Percentiles rank a stretch among this genome's conserved stretches.
Evolutionary conservation across 495 filamentous ascomycete genomes (phyloP).

Genomic region (Aspergillus heteromorphus): DNA sequence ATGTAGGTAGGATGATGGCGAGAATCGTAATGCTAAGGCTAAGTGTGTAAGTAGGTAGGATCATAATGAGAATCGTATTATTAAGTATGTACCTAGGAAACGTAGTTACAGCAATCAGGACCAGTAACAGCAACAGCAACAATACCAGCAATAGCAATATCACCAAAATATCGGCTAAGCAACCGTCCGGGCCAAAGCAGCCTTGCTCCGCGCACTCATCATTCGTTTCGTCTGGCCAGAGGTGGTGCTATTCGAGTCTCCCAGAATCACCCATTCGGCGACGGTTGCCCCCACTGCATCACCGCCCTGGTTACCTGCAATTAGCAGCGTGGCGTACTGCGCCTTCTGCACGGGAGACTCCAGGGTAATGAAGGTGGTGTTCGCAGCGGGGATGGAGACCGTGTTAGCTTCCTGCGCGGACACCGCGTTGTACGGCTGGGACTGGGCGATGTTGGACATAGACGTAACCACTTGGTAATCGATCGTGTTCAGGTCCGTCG

Average conservation of each 20-base stretch:
- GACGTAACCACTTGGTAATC: constrained; percentile 16
- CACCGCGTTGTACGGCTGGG: constrained; percentile 30
- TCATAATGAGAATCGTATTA: too few species aligned
- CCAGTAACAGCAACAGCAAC: too few species aligned
- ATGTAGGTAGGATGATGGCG: too few species aligned
- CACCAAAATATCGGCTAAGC: neutral
- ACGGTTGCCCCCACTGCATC: constrained; percentile 57
- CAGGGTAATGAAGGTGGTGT: constrained; percentile 45
- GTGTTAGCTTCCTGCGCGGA: constrained; percentile 20
- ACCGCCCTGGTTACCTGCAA: constrained; percentile 43
- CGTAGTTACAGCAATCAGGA: too few species aligned
- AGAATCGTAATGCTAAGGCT: too few species aligned
- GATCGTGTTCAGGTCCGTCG: neutral
- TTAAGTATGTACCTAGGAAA: too few species aligned
- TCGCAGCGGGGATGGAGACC: constrained; percentile 36
- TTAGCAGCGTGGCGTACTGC: constrained; percentile 40
- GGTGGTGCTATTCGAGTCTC: constrained; percentile 1
- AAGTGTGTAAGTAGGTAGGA: too few species aligned
- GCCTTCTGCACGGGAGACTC: constrained; percentile 27
- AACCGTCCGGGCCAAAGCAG: neutral
- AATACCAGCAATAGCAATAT: too few species aligned
- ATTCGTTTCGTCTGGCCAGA: constrained; percentile 3
- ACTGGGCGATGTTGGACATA: constrained; percentile 27
- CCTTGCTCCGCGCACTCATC: constrained; percentile 6
- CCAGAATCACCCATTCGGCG: constrained; percentile 64